These are phyloP conservation scores for Phytophthora melonis DNA, from an alignment of 352 stramenopile species.

Conservation along the genomic window DNA sequence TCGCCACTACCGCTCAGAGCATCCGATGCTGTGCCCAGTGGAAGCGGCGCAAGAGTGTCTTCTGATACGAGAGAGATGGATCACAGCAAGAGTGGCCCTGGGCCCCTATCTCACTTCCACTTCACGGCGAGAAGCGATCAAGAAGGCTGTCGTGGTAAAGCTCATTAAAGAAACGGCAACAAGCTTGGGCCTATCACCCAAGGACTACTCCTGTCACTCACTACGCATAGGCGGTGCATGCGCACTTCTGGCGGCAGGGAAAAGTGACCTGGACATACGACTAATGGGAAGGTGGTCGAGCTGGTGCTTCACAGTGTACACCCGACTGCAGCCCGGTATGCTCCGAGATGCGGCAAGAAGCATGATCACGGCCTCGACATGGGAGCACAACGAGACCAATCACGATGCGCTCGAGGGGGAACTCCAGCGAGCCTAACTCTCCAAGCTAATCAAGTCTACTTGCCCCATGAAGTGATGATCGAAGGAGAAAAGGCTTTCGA, in stretches of 20 bases:
- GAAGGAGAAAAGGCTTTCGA: too few relatives aligned
- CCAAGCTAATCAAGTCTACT: too few relatives aligned
- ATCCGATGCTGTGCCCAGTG: slow-evolving; percentile 30
- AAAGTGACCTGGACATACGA: slow-evolving; percentile 38
- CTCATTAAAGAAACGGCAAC: slow-evolving; percentile 32
- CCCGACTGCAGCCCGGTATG: slow-evolving; percentile 29
- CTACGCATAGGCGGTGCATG: slow-evolving; percentile 40
- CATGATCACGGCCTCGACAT: slow-evolving; percentile 45
- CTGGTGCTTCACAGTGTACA: slow-evolving; percentile 38
- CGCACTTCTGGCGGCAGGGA: slow-evolving; percentile 30
- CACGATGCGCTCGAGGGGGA: slow-evolving; percentile 12
- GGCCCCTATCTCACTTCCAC: slow-evolving; percentile 30
- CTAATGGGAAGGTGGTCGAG: too few relatives aligned
- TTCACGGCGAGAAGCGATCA: slow-evolving; percentile 13
- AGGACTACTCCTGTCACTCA: slow-evolving; percentile 35
- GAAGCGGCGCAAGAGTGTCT: slow-evolving; percentile 26
- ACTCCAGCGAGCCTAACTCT: slow-evolving; percentile 22
- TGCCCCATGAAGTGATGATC: too few relatives aligned
- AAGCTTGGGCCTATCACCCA: slow-evolving; percentile 8
- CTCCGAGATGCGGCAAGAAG: slow-evolving; percentile 36
- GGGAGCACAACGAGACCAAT: slow-evolving; percentile 28
- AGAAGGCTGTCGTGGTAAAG: slow-evolving; percentile 20
- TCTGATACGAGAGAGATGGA: slow-evolving; percentile 1
- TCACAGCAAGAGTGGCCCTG: slow-evolving; percentile 1
- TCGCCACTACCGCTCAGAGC: slow-evolving; percentile 22